phyloP scores from a whole-genome alignment of 192 early-diverging fungal genomes.

The Allomyces macrogynus region DNA sequence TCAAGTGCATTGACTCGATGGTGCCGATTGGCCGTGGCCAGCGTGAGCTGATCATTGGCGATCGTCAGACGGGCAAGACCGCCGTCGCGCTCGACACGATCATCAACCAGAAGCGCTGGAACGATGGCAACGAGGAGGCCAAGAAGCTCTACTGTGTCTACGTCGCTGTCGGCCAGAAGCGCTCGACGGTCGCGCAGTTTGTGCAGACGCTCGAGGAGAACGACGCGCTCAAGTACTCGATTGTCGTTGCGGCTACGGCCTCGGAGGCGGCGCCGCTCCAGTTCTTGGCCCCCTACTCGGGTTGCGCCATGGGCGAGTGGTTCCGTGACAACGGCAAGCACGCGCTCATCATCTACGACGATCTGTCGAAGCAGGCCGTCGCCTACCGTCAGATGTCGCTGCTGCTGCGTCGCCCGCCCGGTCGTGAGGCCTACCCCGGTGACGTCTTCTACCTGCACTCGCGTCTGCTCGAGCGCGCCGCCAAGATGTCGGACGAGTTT shows the following conservation, averaged over 20 bases:
- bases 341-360: slow-evolving; percentile 97
- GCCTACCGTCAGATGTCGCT: slow-evolving; percentile 99
- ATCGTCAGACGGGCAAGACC: slow-evolving; percentile 99
- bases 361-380: slow-evolving; percentile 99
- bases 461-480: slow-evolving; percentile 94
- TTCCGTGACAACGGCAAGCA: slow-evolving; percentile 99
- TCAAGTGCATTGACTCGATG: slow-evolving; percentile 99
- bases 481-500: slow-evolving; percentile 95
- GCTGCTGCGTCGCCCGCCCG: slow-evolving; percentile 95
- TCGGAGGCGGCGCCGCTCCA: slow-evolving; percentile 97
- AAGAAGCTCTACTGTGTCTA: slow-evolving; percentile 99
- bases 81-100: slow-evolving; percentile 97
- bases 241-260: slow-evolving; percentile 95
- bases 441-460: slow-evolving; percentile 99
- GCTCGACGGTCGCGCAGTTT: slow-evolving; percentile 97
- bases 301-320: slow-evolving; percentile 94
- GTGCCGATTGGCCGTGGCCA: slow-evolving; percentile 99
- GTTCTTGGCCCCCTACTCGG: slow-evolving; percentile 96
- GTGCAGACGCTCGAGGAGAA: slow-evolving; percentile 95
- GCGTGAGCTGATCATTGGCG: slow-evolving; percentile 99
- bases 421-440: slow-evolving; percentile 99
- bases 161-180: slow-evolving; percentile 98
- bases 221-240: slow-evolving; percentile 97
- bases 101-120: slow-evolving; percentile 98
- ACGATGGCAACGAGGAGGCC: slow-evolving; percentile 77